A percentile compares a stretch with the other conserved stretches of the same genome.
Evolutionary conservation across 306 rosid genomes (phyloP).

Genomic region (Ormosia semicastrata): DNA sequence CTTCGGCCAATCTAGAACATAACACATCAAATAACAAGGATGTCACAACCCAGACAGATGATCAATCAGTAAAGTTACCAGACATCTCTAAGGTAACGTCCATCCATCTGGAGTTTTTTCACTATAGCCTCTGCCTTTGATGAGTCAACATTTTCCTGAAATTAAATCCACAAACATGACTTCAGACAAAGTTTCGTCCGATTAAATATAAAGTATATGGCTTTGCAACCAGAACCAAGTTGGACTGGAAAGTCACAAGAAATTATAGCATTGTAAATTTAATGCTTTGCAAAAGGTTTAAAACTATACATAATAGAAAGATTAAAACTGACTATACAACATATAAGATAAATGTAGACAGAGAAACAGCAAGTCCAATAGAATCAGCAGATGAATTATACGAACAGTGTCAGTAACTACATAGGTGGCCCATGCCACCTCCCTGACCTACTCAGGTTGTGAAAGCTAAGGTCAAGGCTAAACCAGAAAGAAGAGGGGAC

Average conservation of each 20-base stretch:
- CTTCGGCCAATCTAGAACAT: constrained; percentile 31
- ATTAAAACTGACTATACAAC: background rate
- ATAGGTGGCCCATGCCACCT: background rate
- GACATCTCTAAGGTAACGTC: constrained; percentile 87
- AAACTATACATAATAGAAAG: background rate
- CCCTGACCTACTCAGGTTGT: background rate
- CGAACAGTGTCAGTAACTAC: no score
- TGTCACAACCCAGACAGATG: constrained; percentile 26
- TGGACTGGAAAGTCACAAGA: background rate
- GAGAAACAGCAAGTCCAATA: background rate
- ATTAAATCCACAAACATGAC: constrained; percentile 17
- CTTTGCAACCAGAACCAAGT: background rate
- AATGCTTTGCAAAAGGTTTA: background rate
- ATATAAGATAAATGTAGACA: background rate
- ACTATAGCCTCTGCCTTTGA: constrained; percentile 75
- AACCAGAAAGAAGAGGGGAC: background rate
- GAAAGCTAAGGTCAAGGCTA: background rate
- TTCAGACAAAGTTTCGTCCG: background rate
- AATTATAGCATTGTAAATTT: constrained; percentile 4
- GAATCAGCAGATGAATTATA: background rate
- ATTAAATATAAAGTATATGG: background rate
- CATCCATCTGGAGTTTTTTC: constrained; percentile 76
- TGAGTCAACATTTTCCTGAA: constrained; percentile 73
- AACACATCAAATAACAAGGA: constrained; percentile 27
- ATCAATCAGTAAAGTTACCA: constrained; percentile 54